phyloP scores from a whole-genome alignment of 352 stramenopile species.

The Phytophthora brassicae region DNA sequence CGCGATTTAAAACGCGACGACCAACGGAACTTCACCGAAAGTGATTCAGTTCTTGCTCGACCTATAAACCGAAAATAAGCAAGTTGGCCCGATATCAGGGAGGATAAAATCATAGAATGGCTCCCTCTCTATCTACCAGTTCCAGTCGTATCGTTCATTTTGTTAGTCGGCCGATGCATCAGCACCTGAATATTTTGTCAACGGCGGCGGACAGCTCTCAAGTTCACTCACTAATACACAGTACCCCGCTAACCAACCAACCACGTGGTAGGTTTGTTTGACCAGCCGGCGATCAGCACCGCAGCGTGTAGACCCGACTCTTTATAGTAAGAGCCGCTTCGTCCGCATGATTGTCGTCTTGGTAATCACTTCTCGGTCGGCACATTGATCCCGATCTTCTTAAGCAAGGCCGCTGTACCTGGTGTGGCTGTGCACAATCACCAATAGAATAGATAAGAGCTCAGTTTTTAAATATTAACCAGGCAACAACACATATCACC shows the following conservation, averaged over 20 bases:
- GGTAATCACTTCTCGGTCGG: conserved; percentile 27
- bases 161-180: background rate
- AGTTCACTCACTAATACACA: too few species aligned
- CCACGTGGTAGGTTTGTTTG: conserved; percentile 13
- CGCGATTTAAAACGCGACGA: conserved; percentile 18
- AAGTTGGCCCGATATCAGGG: conserved; percentile 7
- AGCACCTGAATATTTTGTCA: too few species aligned
- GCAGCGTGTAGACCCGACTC: conserved; percentile 2
- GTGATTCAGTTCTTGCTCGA: conserved; percentile 4
- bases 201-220: too few species aligned
- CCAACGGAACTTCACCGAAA: conserved; percentile 20
- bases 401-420: conserved; percentile 39
- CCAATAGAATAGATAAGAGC: conserved; percentile 16
- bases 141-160: too few species aligned
- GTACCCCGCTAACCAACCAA: conserved; percentile 4
- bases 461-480: too few species aligned
- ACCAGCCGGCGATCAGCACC: conserved; percentile 13
- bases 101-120: conserved; percentile 15
- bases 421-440: conserved; percentile 34
- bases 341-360: background rate
- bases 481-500: too few species aligned
- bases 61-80: conserved; percentile 17
- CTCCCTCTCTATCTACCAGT: conserved; percentile 4
- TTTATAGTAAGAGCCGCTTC: background rate
- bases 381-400: conserved; percentile 47